Evolutionary conservation across 2,329 filamentous ascomycete genomes (phyloP), one percentile per base, ranked within the genome.

Genomic region (Aspergillus sp.): DNA sequence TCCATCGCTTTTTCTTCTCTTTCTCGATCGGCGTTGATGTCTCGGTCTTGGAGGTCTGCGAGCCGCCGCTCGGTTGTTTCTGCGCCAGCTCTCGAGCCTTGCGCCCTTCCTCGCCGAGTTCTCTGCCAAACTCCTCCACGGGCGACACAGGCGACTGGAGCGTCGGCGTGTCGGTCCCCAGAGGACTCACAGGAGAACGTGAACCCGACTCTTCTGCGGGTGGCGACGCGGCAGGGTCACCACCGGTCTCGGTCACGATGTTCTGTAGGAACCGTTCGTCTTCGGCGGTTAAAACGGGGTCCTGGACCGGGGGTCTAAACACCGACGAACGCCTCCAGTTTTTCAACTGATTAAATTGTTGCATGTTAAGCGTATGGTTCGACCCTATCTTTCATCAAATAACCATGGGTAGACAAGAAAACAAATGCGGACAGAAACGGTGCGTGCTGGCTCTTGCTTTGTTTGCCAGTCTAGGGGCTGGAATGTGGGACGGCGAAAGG

Each of bases 241-340:
- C 75, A 10, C 72, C 65, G 22, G 76, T 71, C 39, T 80, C 77
- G 7, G 80, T 77, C 3, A 80, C 81, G 32, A 86, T 80, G 36
- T 75, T 75, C 56, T 79, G 76, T 36, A 87, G 72, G 65, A 87
- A 87, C 55, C 79, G 76, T 65, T 87, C 83, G 62, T 88, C 85
- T 66, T 86, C 85, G n/a, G 84, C 79, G 18, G 82, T 85, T n/a
- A 87, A 70, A 2, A 87, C 80, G 69, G 67, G 80, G 52, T 69
- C 71, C 31, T 73, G 74, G 16, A 18, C 36, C 3, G 36, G 36
- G 4, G 71, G 62, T 56, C 69, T 57, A 55, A 66, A 55, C 63
- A 69, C 66, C 59, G 74, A 72, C 16, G 71, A 68, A 49, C 69
- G 74, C 53, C 71, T 69, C 63, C 75, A 78, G 56, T 72, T 68